These are phyloP conservation scores for Strobilomyces dryophilus DNA, from an alignment of 768 basidiomycete species.

Conservation along the genomic window DNA sequence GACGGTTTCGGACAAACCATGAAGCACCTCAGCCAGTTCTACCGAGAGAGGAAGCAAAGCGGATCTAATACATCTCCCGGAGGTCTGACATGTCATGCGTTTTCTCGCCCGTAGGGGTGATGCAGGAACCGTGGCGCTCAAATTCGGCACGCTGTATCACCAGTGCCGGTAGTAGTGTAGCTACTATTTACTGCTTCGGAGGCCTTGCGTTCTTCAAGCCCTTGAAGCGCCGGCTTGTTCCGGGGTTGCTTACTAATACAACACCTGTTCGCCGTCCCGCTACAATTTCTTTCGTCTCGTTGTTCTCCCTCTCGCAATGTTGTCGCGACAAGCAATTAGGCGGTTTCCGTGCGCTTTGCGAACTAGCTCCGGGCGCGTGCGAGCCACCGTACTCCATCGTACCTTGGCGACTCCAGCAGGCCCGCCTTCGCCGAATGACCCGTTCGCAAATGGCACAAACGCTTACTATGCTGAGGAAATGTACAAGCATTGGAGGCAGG, in stretches of 20 bases:
- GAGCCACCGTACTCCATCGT: slow-evolving; percentile 24
- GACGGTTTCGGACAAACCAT: slow-evolving; percentile 71
- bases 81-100: too few species aligned
- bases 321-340: slow-evolving; percentile 36
- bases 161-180: too few species aligned
- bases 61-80: too few species aligned
- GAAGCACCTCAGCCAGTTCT: slow-evolving; percentile 65
- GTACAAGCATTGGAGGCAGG: slow-evolving; percentile 89
- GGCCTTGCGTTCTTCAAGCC: too few species aligned
- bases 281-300: neutral
- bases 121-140: too few species aligned
- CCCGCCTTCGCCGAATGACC: slow-evolving; percentile 72
- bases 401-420: slow-evolving; percentile 45
- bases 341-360: slow-evolving; percentile 32
- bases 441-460: slow-evolving; percentile 92
- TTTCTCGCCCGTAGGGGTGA: too few species aligned
- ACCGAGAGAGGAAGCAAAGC: slow-evolving; percentile 47
- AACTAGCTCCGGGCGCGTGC: slow-evolving; percentile 14
- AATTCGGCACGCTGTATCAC: too few species aligned
- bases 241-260: neutral
- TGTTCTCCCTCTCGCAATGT: slow-evolving; percentile 20
- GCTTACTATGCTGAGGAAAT: slow-evolving; percentile 96
- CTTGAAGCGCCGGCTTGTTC: neutral
- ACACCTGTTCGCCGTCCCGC: neutral
- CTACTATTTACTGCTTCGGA: too few species aligned